A percentile compares a stretch with the other conserved stretches of the same genome.
These are phyloP conservation scores for Westerdykella aurantiaca DNA, from an alignment of 2,329 filamentous ascomycete species.

Conservation along the genomic window DNA sequence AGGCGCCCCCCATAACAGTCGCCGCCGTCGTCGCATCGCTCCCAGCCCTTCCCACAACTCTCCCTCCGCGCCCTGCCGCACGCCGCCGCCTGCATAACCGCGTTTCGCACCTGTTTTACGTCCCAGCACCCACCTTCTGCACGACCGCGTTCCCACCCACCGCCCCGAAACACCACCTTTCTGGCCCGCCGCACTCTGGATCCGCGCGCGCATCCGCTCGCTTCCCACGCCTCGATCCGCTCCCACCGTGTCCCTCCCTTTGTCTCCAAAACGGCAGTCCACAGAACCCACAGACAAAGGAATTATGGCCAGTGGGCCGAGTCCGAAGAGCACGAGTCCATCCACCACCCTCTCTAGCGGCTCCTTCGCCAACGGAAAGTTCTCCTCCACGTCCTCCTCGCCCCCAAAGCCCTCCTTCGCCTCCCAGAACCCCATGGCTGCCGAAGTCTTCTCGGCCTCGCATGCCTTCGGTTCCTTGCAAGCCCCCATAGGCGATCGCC, in stretches of 20 bases:
- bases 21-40: neutral
- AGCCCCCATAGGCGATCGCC: constrained; percentile 39
- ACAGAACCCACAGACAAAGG: constrained; percentile 30
- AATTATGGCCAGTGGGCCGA: constrained; percentile 38
- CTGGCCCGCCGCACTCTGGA: constrained; percentile 13
- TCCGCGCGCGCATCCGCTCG: constrained; percentile 13
- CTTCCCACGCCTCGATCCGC: constrained; percentile 14
- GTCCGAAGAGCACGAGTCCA: constrained; percentile 39
- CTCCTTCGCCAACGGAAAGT: constrained; percentile 35
- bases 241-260: constrained; percentile 23
- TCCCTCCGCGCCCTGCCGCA: constrained; percentile 7
- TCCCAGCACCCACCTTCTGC: constrained; percentile 12
- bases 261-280: constrained; percentile 24
- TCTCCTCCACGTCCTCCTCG: constrained; percentile 38
- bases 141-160: constrained; percentile 12
- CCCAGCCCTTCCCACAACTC: constrained; percentile 8
- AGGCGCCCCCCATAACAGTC: neutral
- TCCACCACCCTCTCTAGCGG: constrained; percentile 37
- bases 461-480: constrained; percentile 23
- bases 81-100: constrained; percentile 20
- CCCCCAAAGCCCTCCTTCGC: constrained; percentile 33
- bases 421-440: constrained; percentile 34
- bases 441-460: constrained; percentile 38
- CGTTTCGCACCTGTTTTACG: constrained; percentile 35
- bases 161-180: constrained; percentile 15